These are phyloP conservation scores for Fusarium camptoceras DNA, from an alignment of 2,329 filamentous ascomycete genomes.

Conservation along the genomic window DNA sequence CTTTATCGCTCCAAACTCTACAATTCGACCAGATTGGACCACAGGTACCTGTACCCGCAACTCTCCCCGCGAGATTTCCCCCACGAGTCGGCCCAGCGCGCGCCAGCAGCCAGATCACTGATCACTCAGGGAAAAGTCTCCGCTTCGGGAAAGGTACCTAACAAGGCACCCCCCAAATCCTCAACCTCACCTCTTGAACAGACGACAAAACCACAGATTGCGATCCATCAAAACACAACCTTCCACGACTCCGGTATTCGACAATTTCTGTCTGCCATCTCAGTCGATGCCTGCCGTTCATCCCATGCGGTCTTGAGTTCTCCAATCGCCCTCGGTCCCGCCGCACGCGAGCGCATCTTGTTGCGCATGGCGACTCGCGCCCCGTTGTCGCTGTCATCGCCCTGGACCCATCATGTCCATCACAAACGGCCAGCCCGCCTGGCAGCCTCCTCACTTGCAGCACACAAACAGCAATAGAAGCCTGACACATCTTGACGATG, in stretches of 20 bases:
- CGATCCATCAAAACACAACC: slow-evolving; percentile 65
- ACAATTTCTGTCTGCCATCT: slow-evolving; percentile 61
- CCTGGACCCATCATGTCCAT: slow-evolving; percentile 71
- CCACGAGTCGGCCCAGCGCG: slow-evolving; percentile 35
- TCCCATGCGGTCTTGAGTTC: slow-evolving; percentile 62
- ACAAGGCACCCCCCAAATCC: slow-evolving; percentile 57
- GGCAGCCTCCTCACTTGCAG: slow-evolving; percentile 69
- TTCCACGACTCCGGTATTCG: slow-evolving; percentile 54
- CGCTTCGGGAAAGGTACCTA: slow-evolving; percentile 54
- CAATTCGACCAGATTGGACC: slow-evolving; percentile 34
- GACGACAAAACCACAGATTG: slow-evolving; percentile 62
- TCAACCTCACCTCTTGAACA: slow-evolving; percentile 68
- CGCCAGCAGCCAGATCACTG: slow-evolving; percentile 39
- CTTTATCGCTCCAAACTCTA: slow-evolving; percentile 6
- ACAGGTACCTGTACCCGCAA: slow-evolving; percentile 42
- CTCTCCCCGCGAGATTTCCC: slow-evolving; percentile 30
- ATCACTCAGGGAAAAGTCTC: slow-evolving; percentile 51
- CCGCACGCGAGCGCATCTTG: slow-evolving; percentile 64
- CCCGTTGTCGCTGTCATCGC: slow-evolving; percentile 61
- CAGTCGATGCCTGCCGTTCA: slow-evolving; percentile 63
- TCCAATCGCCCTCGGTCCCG: slow-evolving; percentile 59
- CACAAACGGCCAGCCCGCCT: slow-evolving; percentile 73
- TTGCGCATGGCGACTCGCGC: slow-evolving; percentile 68
- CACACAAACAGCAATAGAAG: slow-evolving; percentile 61
- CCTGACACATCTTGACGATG: slow-evolving; percentile 72